phyloP scores from a whole-genome alignment of 1,284 basidiomycete genomes.

The Retiboletus flavoniger region DNA sequence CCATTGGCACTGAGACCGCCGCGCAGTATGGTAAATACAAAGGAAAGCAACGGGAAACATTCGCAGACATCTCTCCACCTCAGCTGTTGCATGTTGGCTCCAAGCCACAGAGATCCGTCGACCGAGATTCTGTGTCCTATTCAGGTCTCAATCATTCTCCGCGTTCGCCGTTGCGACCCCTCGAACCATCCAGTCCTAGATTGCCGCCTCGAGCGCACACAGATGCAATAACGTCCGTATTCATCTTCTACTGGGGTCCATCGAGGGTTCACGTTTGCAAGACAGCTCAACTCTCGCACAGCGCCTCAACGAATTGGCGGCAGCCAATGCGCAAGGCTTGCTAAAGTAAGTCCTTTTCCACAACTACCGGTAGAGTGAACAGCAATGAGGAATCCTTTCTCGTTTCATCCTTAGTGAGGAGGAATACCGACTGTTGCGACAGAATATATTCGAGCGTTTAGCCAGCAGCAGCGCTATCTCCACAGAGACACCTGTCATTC shows the following conservation, averaged over 20 bases:
- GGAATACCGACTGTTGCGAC: slow-evolving; percentile 72
- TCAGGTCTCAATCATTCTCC: slow-evolving; percentile 12
- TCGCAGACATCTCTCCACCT: slow-evolving; percentile 20
- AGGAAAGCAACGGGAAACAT: slow-evolving; percentile 56
- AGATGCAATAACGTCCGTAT: slow-evolving; percentile 66
- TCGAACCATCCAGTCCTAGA: slow-evolving; percentile 22
- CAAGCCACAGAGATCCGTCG: slow-evolving; percentile 23
- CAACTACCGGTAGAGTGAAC: neutral
- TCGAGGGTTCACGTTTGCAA: slow-evolving; percentile 17
- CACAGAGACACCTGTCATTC: slow-evolving; percentile 59
- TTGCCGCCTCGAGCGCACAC: slow-evolving; percentile 43
- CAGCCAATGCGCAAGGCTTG: slow-evolving; percentile 72
- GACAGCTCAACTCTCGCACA: slow-evolving; percentile 69
- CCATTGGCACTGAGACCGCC: slow-evolving; percentile 10
- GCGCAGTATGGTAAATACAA: slow-evolving; percentile 64
- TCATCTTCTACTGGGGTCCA: slow-evolving; percentile 13
- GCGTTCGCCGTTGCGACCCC: slow-evolving; percentile 24
- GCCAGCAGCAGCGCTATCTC: slow-evolving; percentile 56
- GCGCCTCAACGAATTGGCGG: slow-evolving; percentile 72
- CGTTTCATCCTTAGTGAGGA: slow-evolving; percentile 54
- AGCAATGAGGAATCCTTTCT: slow-evolving; percentile 7
- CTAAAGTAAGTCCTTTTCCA: slow-evolving; percentile 54
- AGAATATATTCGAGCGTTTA: slow-evolving; percentile 74
- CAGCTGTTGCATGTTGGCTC: slow-evolving; percentile 23
- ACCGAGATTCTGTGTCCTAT: slow-evolving; percentile 14